A percentile compares a stretch with the other conserved stretches of the same genome.
Conservation (phyloP, 441 rosid genomes). For the Erysimum cheiri region DNA sequence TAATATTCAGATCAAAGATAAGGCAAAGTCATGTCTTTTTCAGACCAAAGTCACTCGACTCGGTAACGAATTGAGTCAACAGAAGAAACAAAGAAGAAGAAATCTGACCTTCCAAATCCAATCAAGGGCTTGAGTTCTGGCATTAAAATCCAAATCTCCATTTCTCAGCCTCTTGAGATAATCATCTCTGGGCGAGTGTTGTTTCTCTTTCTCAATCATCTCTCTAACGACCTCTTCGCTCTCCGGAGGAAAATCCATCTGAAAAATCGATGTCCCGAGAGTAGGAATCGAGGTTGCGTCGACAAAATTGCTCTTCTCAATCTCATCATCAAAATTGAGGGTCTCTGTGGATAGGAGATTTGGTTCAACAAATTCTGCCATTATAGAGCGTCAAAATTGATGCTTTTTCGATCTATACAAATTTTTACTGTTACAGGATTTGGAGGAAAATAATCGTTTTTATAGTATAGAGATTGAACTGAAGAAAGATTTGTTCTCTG, state of each 20-base stretch:
- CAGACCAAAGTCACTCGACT: conserved; percentile 38
- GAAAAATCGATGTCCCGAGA: conserved; percentile 39
- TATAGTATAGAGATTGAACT: conserved; percentile 33
- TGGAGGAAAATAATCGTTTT: conserved; percentile 5
- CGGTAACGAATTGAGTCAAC: conserved; percentile 34
- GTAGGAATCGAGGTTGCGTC: conserved; percentile 36
- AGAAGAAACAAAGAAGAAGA: conserved; percentile 2
- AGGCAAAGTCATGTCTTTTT: conserved; percentile 36
- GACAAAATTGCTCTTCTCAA: conserved; percentile 27
- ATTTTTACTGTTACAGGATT: conserved; percentile 41
- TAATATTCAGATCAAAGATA: conserved; percentile 14
- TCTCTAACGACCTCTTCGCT: conserved; percentile 52
- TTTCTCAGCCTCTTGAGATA: conserved; percentile 53
- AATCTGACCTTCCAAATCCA: conserved; percentile 63
- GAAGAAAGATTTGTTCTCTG: conserved; percentile 37
- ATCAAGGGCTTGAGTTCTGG: conserved; percentile 52
- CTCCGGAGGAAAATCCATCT: conserved; percentile 54
- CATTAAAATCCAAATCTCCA: conserved; percentile 55
- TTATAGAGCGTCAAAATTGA: conserved; percentile 30
- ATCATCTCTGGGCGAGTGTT: conserved; percentile 55
- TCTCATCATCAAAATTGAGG: conserved; percentile 43
- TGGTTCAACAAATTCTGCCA: conserved; percentile 50
- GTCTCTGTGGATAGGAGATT: conserved; percentile 53
- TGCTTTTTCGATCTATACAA: conserved; percentile 36
- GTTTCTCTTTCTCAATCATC: conserved; percentile 55